These are phyloP conservation scores for Amanita polypyramis DNA, from an alignment of 768 basidiomycete genomes.

Conservation along the genomic window DNA sequence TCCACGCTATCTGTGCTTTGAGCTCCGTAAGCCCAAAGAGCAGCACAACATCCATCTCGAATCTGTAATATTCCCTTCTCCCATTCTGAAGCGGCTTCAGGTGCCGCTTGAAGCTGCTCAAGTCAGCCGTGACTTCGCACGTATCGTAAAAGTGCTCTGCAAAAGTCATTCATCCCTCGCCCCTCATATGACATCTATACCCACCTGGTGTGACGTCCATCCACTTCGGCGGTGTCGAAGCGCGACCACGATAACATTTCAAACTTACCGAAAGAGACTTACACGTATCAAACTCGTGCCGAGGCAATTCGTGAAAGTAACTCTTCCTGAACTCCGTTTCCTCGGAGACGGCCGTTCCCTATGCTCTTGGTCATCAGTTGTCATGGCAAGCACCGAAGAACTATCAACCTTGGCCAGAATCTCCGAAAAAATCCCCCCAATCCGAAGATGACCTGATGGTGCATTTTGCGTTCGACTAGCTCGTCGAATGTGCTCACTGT, in stretches of 20 bases:
- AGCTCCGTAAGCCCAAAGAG: conserved; percentile 35
- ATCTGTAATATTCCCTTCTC: conserved; percentile 13
- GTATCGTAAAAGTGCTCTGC: conserved; percentile 23
- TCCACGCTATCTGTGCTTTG: conserved; percentile 35
- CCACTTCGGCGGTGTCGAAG: conserved; percentile 10
- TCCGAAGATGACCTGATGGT: neutral
- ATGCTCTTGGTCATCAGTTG: neutral
- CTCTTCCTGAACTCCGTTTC: conserved; percentile 13
- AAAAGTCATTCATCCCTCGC: conserved; percentile 7
- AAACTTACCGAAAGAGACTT: neutral
- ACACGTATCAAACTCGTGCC: neutral
- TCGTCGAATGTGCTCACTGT: conserved; percentile 2
- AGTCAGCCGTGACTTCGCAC: conserved; percentile 15
- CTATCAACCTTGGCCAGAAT: conserved; percentile 8
- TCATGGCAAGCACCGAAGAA: no score
- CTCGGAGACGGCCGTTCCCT: conserved; percentile 17
- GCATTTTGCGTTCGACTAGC: neutral
- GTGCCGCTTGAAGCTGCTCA: conserved; percentile 8
- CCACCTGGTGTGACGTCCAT: conserved; percentile 14
- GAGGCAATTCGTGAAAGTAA: neutral
- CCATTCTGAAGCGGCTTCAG: neutral
- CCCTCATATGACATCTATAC: neutral
- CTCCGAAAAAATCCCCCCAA: conserved; percentile 8
- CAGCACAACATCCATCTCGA: conserved; percentile 28
- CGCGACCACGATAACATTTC: conserved; percentile 15